phyloP scores from a whole-genome alignment of 352 stramenopile species.

The Pythium aphanidermatum region DNA sequence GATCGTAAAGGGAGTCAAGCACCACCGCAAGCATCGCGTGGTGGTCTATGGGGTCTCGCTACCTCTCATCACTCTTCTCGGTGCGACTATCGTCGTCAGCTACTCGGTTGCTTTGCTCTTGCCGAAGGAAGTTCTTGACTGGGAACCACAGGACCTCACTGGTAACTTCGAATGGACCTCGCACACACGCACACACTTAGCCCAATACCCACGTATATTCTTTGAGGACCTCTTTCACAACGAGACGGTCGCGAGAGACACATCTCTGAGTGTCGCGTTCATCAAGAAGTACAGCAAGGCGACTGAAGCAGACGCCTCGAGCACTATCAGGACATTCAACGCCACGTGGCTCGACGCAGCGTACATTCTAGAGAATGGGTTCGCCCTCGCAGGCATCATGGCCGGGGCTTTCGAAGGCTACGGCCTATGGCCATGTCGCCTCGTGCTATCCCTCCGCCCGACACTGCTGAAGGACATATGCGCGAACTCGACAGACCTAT shows the following conservation, averaged over 20 bases:
- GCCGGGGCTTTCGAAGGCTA: conserved; percentile 15
- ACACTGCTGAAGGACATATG: conserved; percentile 6
- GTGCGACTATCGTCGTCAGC: conserved; percentile 12
- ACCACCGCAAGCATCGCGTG: neutral
- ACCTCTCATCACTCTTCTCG: conserved; percentile 14
- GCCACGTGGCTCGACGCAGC: conserved; percentile 4
- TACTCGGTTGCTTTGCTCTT: conserved; percentile 8
- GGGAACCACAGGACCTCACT: conserved; percentile 11
- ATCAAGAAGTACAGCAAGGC: conserved; percentile 11
- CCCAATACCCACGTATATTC: conserved; percentile 10
- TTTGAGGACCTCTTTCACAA: conserved; percentile 4
- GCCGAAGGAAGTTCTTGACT: neutral
- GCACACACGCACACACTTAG: conserved; percentile 13
- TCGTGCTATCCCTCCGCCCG: conserved; percentile 1
- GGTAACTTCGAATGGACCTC: conserved; percentile 14
- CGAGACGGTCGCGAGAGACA: conserved; percentile 7
- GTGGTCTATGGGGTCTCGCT: conserved; percentile 14
- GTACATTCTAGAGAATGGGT: conserved; percentile 9
- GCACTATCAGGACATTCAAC: conserved; percentile 12
- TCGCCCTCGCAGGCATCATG: conserved; percentile 13
- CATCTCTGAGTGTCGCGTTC: conserved; percentile 11
- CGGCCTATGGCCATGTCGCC: conserved; percentile 5
- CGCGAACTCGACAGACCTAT: too few species aligned
- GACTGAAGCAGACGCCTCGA: conserved; percentile 5
- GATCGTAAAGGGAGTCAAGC: neutral